phyloP scores from a whole-genome alignment of 208 protist species.

The Tritrichomonas foetus region DNA sequence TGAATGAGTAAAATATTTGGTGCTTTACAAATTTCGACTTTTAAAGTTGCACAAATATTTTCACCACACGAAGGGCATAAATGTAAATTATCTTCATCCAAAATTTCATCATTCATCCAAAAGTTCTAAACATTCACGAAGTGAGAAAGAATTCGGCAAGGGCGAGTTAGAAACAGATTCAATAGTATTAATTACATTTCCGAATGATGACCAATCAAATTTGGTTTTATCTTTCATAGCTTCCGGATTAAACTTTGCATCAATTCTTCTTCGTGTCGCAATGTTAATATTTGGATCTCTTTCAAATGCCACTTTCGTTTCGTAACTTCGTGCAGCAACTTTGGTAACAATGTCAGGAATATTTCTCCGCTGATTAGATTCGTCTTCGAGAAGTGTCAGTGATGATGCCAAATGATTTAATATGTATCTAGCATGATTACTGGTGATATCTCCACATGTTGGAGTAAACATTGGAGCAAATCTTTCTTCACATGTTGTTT shows the following conservation, averaged over 20 bases:
- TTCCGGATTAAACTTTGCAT: background rate
- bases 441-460: background rate
- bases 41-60: background rate
- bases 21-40: background rate
- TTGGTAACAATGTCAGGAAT: background rate
- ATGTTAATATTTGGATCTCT: background rate
- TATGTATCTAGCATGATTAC: background rate
- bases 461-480: background rate
- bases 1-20: background rate
- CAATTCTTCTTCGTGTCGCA: too few species aligned
- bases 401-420: too few species aligned
- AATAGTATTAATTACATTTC: background rate
- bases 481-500: background rate
- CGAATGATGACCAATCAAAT: background rate
- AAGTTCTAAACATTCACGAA: background rate
- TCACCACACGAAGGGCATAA: background rate
- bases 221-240: background rate
- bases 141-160: background rate
- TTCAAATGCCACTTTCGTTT: background rate
- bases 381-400: background rate
- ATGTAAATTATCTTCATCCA: background rate
- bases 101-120: background rate
- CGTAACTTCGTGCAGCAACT: background rate
- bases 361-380: background rate
- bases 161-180: background rate